Percentiles rank a stretch among this genome's conserved stretches.
phyloP scores from a whole-genome alignment of 2,329 filamentous ascomycete genomes.

The Cucurbitaria berberidis region DNA sequence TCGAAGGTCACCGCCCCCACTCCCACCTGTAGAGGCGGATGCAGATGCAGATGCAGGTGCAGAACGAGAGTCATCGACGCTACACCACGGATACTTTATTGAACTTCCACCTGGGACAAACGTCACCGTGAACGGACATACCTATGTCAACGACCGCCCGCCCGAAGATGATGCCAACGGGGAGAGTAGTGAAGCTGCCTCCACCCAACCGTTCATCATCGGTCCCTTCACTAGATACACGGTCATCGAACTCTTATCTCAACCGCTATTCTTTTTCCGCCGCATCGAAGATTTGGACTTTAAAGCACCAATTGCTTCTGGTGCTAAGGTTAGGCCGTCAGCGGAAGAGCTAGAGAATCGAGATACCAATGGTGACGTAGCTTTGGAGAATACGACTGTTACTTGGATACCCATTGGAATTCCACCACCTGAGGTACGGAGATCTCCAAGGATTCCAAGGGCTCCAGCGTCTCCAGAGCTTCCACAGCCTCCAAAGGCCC shows the following conservation, averaged over 20 bases:
- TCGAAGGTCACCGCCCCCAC: neutral
- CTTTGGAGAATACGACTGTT: neutral
- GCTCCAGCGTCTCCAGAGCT: too few species aligned
- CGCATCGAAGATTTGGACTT: slow-evolving; percentile 7
- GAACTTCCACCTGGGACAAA: slow-evolving; percentile 7
- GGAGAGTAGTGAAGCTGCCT: neutral
- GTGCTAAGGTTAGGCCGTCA: neutral
- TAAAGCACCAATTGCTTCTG: neutral
- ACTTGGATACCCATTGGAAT: neutral
- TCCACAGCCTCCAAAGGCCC: too few species aligned
- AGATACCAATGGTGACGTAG: neutral
- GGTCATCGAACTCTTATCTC: slow-evolving; percentile 27
- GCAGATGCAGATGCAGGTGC: neutral
- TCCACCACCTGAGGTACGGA: neutral
- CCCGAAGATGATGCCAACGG: neutral
- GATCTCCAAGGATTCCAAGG: neutral
- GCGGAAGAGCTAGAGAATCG: neutral
- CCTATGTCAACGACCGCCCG: slow-evolving; percentile 13
- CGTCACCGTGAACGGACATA: slow-evolving; percentile 25
- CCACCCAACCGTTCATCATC: slow-evolving; percentile 11
- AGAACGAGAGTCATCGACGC: neutral
- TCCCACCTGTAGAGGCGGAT: too few species aligned
- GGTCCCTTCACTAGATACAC: slow-evolving; percentile 26
- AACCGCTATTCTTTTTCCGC: slow-evolving; percentile 30
- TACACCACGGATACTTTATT: slow-evolving; percentile 18